These are phyloP conservation scores for Sugiyamaella paludigena DNA, from an alignment of 1,139 yeast species.

Conservation along the genomic window DNA sequence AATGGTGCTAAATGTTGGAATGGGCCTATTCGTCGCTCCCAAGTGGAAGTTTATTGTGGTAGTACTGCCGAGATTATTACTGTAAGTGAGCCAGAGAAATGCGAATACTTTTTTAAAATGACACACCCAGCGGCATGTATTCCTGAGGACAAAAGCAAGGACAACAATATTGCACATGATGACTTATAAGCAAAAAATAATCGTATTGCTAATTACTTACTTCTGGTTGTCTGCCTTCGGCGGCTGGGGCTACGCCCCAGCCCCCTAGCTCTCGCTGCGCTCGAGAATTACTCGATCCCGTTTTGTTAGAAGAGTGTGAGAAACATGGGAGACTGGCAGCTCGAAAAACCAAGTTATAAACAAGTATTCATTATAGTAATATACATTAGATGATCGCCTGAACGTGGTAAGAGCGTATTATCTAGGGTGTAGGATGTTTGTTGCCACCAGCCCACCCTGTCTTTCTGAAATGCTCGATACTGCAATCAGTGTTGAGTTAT, in stretches of 20 bases:
- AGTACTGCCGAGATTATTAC: slow-evolving; percentile 50
- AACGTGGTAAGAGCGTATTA: too few species aligned
- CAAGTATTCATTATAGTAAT: too few species aligned
- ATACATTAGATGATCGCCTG: too few species aligned
- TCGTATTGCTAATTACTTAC: not conserved
- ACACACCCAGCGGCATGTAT: slow-evolving; percentile 70
- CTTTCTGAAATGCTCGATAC: too few species aligned
- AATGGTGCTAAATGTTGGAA: slow-evolving; percentile 93
- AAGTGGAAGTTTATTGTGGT: slow-evolving; percentile 68
- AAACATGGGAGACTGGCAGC: too few species aligned
- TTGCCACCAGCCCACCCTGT: too few species aligned
- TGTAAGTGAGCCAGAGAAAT: slow-evolving; percentile 86
- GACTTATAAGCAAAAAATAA: slow-evolving; percentile 12
- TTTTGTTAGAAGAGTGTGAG: too few species aligned
- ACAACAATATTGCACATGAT: slow-evolving; percentile 9
- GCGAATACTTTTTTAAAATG: slow-evolving; percentile 67
- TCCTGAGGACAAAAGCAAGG: slow-evolving; percentile 4
- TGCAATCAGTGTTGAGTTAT: too few species aligned
- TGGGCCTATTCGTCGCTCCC: slow-evolving; percentile 80
- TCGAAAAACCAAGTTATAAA: too few species aligned
- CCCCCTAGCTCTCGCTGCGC: not conserved
- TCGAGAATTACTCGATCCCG: too few species aligned
- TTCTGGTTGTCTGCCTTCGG: not conserved
- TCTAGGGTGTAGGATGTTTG: too few species aligned
- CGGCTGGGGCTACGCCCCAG: not conserved